These are phyloP conservation scores for Daldinia eschscholtzii DNA, from an alignment of 2,329 filamentous ascomycete species.

Conservation along the genomic window DNA sequence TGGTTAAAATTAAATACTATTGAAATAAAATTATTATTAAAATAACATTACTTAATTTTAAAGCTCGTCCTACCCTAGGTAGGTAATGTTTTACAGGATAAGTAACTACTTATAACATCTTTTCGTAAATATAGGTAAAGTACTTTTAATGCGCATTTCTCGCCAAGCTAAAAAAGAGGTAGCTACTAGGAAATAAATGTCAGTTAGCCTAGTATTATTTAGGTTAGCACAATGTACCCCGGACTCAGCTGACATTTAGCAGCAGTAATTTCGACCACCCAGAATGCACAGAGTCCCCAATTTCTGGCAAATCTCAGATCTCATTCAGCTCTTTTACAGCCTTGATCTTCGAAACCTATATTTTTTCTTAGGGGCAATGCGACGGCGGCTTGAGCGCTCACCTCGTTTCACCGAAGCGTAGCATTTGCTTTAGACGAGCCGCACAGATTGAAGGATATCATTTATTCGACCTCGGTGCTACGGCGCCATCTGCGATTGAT, in stretches of 20 bases:
- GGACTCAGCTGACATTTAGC: conserved; percentile 15
- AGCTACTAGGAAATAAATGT: background rate
- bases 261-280: conserved; percentile 1
- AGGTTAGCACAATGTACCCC: conserved; percentile 25
- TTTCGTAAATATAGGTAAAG: too few species aligned
- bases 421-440: background rate
- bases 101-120: too few species aligned
- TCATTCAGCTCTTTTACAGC: conserved; percentile 14
- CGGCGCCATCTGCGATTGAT: background rate
- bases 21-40: too few species aligned
- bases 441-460: background rate
- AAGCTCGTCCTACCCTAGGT: too few species aligned
- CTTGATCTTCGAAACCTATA: conserved; percentile 14
- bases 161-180: too few species aligned
- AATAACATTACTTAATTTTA: too few species aligned
- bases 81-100: too few species aligned
- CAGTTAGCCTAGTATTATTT: background rate
- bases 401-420: background rate
- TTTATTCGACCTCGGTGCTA: background rate
- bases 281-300: conserved; percentile 1
- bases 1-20: too few species aligned
- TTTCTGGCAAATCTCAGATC: conserved; percentile 7
- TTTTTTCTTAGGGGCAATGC: background rate
- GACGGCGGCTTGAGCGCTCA: conserved; percentile 13
- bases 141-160: too few species aligned